Conservation (phyloP, 2,329 filamentous ascomycete genomes). For the Chlorencoelia australis region DNA sequence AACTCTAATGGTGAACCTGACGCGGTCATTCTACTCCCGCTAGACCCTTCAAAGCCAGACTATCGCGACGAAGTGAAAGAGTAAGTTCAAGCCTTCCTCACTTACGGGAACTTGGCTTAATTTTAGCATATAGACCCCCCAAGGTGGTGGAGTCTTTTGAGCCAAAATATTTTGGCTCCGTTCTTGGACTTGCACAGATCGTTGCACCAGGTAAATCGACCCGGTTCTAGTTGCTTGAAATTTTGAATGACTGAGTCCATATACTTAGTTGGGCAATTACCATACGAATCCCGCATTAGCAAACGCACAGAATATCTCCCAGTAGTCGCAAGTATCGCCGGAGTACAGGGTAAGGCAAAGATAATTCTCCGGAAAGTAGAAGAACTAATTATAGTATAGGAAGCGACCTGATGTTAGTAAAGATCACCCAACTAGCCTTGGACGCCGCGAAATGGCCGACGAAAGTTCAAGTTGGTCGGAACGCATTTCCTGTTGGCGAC, state of each 20-base stretch:
- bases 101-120: not conserved
- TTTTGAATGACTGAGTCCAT: not conserved
- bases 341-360: too few species aligned
- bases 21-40: not conserved
- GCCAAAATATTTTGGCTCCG: not conserved
- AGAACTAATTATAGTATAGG: too few species aligned
- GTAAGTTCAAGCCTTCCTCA: not conserved
- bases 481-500: too few species aligned
- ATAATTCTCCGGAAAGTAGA: too few species aligned
- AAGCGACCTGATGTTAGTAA: too few species aligned
- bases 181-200: not conserved
- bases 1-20: not conserved
- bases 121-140: not conserved
- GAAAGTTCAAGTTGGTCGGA: too few species aligned
- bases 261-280: not conserved
- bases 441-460: too few species aligned
- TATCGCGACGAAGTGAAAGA: not conserved
- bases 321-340: not conserved
- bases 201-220: not conserved
- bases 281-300: constrained; percentile 2
- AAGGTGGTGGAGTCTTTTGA: not conserved
- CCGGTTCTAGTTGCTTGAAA: not conserved
- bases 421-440: too few species aligned
- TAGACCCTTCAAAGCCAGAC: not conserved
- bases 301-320: constrained; percentile 2